Evolutionary conservation across 1,139 yeast genomes (phyloP).

Genomic region (Suhomyces choctaworum): DNA sequence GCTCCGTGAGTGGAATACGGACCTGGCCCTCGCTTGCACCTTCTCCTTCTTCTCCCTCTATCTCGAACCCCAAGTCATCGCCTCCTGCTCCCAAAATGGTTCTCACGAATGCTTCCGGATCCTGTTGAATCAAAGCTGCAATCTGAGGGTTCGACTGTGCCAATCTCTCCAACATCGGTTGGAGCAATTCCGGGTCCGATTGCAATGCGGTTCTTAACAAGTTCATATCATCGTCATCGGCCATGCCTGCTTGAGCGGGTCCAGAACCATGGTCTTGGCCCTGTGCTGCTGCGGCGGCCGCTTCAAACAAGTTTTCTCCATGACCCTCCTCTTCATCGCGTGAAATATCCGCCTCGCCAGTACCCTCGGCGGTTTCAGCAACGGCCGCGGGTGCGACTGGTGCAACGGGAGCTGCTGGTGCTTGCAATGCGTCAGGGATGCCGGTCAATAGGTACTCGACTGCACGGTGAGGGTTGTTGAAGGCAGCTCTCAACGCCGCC

Average conservation of each 20-base stretch:
- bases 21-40: conserved; percentile 43
- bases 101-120: conserved; percentile 84
- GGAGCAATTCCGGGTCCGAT: conserved; percentile 87
- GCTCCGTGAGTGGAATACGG: conserved; percentile 68
- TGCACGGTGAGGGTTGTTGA: conserved; percentile 97
- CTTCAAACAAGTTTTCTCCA: conserved; percentile 4
- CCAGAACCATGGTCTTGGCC: conserved; percentile 18
- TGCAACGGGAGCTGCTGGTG: conserved; percentile 27
- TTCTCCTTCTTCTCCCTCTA: conserved; percentile 36
- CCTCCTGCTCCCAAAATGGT: conserved; percentile 64
- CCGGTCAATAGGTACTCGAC: conserved; percentile 93
- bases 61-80: conserved; percentile 46
- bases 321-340: conserved; percentile 33
- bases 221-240: conserved; percentile 56
- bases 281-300: conserved; percentile 15
- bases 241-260: conserved; percentile 25
- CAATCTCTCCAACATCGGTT: conserved; percentile 78
- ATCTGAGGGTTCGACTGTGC: conserved; percentile 85
- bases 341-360: conserved; percentile 26
- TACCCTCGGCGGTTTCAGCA: conserved; percentile 23
- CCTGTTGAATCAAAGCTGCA: conserved; percentile 76
- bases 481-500: conserved; percentile 91
- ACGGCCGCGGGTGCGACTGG: conserved; percentile 25
- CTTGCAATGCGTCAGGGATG: conserved; percentile 67
- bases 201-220: conserved; percentile 77